Conservation (phyloP, 805 yeast species). For the Saturnispora hagleri region DNA sequence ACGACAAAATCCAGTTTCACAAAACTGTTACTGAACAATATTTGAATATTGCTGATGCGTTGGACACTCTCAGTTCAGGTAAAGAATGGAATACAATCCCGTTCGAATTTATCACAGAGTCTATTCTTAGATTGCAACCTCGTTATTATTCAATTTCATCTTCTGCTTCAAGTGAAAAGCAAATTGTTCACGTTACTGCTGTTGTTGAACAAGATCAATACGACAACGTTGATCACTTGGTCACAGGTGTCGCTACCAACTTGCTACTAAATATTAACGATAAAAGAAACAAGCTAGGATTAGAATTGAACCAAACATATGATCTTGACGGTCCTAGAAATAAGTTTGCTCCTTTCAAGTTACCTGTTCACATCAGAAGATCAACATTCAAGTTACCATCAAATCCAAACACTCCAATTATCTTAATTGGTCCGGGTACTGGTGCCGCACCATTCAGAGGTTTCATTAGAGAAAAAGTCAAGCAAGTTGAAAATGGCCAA, state of each 20-base stretch:
- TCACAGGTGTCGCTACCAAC: constrained; percentile 68
- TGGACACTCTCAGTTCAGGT: constrained; percentile 45
- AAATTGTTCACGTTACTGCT: constrained; percentile 71
- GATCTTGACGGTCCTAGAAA: constrained; percentile 80
- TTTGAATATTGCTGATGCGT: constrained; percentile 61
- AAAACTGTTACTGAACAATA: constrained; percentile 44
- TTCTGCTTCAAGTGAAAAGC: constrained; percentile 57
- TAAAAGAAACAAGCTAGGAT: constrained; percentile 42
- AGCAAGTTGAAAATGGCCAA: constrained; percentile 64
- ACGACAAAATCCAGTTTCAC: constrained; percentile 56
- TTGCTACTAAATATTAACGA: constrained; percentile 39
- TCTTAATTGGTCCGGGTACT: constrained; percentile 92
- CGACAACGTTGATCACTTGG: constrained; percentile 68
- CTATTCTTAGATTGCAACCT: constrained; percentile 70
- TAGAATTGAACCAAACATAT: constrained; percentile 45
- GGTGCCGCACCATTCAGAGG: constrained; percentile 97
- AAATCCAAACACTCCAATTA: constrained; percentile 63
- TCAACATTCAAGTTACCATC: constrained; percentile 84
- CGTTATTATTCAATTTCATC: constrained; percentile 93
- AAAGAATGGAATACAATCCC: constrained; percentile 44
- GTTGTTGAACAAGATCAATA: constrained; percentile 54
- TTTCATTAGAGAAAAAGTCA: constrained; percentile 60
- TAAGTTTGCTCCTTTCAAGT: constrained; percentile 32
- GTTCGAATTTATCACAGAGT: constrained; percentile 70
- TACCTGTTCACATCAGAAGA: constrained; percentile 82